Conservation (phyloP, 208 protist genomes). For the Trichomonas tenax region DNA sequence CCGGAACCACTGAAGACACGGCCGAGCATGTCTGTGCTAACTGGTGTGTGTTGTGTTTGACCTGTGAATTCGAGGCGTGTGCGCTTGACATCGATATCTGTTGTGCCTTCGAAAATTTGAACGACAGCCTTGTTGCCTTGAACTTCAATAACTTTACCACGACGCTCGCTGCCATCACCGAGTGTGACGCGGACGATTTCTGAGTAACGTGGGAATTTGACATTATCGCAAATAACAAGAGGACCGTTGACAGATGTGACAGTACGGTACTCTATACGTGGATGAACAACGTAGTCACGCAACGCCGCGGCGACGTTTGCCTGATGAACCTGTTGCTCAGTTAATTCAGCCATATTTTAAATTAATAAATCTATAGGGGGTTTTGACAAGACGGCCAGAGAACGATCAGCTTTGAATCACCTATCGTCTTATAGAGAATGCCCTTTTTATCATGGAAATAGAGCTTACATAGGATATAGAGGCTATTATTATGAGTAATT, state of each 20-base stretch:
- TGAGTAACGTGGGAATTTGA: conserved; percentile 88
- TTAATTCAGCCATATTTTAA: too few relatives aligned
- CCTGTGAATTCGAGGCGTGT: conserved; percentile 88
- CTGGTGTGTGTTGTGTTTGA: conserved; percentile 89
- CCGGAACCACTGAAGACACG: conserved; percentile 98
- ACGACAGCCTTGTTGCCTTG: conserved; percentile 92
- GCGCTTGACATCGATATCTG: conserved; percentile 57
- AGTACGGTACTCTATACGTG: conserved; percentile 79
- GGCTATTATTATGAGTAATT: too few relatives aligned
- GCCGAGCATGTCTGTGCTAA: conserved; percentile 97
- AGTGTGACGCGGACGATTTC: conserved; percentile 99
- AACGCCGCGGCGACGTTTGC: not conserved
- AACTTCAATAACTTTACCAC: conserved; percentile 95
- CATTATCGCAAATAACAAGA: conserved; percentile 97
- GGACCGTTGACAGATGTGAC: conserved; percentile 96
- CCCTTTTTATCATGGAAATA: too few relatives aligned
- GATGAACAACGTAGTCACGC: conserved; percentile 4
- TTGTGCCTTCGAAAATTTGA: conserved; percentile 98
- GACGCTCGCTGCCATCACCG: conserved; percentile 68
- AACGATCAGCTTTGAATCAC: too few relatives aligned
- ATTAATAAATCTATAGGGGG: too few relatives aligned
- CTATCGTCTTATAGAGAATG: too few relatives aligned
- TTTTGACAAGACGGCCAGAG: too few relatives aligned
- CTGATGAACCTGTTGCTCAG: not conserved
- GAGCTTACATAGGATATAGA: too few relatives aligned